phyloP scores from a whole-genome alignment of 257 asterid species.

The Nicotiana tomentosiformis region DNA sequence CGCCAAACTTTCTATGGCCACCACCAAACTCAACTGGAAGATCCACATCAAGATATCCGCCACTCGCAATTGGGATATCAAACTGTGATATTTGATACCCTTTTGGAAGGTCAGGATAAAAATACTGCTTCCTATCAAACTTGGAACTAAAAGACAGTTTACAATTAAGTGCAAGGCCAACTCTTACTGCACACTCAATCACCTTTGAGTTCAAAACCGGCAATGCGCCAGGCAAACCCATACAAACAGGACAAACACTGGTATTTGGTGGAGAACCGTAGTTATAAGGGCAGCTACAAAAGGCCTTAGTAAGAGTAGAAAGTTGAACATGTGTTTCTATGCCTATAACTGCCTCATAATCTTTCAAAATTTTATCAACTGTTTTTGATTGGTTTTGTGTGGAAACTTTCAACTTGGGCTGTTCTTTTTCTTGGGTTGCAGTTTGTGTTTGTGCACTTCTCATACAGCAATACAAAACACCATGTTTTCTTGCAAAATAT shows the following conservation, averaged over 20 bases:
- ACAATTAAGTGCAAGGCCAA: constrained; percentile 86
- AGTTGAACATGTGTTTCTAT: constrained; percentile 93
- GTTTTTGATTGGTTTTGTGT: constrained; percentile 30
- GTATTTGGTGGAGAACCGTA: constrained; percentile 89
- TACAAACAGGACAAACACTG: constrained; percentile 76
- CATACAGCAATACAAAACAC: constrained; percentile 31
- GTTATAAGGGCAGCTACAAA: constrained; percentile 40
- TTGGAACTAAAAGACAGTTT: constrained; percentile 66
- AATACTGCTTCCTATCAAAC: constrained; percentile 93
- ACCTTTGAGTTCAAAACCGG: constrained; percentile 93
- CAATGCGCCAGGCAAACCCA: constrained; percentile 98
- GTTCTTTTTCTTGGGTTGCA: constrained; percentile 56
- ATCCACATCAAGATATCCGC: constrained; percentile 83
- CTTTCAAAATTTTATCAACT: constrained; percentile 47
- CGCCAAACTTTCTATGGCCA: constrained; percentile 85
- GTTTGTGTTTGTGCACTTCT: constrained; percentile 42
- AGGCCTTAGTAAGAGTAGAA: constrained; percentile 39
- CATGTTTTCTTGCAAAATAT: constrained; percentile 42
- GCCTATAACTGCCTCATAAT: constrained; percentile 83
- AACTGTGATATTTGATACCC: constrained; percentile 98
- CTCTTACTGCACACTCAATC: constrained; percentile 68
- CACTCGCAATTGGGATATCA: constrained; percentile 76
- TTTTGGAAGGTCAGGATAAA: constrained; percentile 95
- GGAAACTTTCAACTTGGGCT: constrained; percentile 36
- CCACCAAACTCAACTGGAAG: constrained; percentile 94